Evolutionary conservation across 257 asterid genomes (phyloP).

Genomic region (Perilla frutescens): DNA sequence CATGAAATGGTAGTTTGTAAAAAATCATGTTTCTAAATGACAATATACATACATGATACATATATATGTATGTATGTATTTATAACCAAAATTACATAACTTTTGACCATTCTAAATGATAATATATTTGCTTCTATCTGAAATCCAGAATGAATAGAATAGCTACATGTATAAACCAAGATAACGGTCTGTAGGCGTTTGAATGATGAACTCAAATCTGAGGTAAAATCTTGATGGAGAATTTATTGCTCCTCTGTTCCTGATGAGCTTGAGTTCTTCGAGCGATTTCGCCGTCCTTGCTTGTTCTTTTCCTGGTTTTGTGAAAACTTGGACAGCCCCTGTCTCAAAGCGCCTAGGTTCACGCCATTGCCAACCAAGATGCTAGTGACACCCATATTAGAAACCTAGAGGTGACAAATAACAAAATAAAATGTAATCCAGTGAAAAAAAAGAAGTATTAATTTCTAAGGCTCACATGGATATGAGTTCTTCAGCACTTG

Average conservation of each 20-base stretch:
- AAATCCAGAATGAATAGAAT: slow-evolving; percentile 14
- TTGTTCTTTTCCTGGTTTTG: slow-evolving; percentile 56
- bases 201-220: slow-evolving; percentile 15
- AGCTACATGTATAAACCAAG: slow-evolving; percentile 15
- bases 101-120: background rate
- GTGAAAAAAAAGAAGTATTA: background rate
- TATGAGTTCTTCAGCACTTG: background rate
- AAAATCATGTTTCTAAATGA: too few relatives aligned
- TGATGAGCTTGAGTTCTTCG: slow-evolving; percentile 52
- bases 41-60: too few relatives aligned
- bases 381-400: slow-evolving; percentile 81
- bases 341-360: slow-evolving; percentile 65
- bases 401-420: slow-evolving; percentile 49
- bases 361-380: slow-evolving; percentile 76
- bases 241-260: slow-evolving; percentile 32
- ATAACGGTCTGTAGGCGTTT: slow-evolving; percentile 11
- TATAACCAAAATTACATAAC: too few relatives aligned
- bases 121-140: background rate
- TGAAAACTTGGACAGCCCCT: slow-evolving; percentile 63
- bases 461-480: background rate
- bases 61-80: too few relatives aligned
- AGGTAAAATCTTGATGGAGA: slow-evolving; percentile 9
- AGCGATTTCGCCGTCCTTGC: slow-evolving; percentile 41
- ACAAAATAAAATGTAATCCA: background rate
- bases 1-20: too few relatives aligned